Base-by-base conservation (phyloP, 495 filamentous ascomycete genomes). In the Penicillium bovifimosum region DNA sequence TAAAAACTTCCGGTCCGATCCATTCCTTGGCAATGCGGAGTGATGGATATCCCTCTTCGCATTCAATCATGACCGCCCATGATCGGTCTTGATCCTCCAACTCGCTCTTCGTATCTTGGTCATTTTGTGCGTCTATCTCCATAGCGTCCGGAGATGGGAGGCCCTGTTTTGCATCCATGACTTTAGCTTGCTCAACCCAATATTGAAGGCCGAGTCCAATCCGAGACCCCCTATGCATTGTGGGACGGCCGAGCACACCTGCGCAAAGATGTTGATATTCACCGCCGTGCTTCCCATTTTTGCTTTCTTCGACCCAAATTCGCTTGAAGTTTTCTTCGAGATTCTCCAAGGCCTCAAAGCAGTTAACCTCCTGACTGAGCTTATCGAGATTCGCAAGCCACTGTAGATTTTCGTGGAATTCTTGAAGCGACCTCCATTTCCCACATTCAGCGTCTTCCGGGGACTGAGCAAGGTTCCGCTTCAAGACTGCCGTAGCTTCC, bases 341-440 rank as follows among this genome's bases (percentile, higher is more conserved):
- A 6, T 90, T 90, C 28, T 86, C 86, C 13, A 96, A 76, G 6
- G 91, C 93, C 67, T 93, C 88, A 63, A 91, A 90, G 66, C 93
- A 90, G 57, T 91, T 93, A 9, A 96, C 75, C 17, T 81, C 81
- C 29, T 84, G 85, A 65, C 91, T 92, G 53, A 96, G 76, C 57
- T 82, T 85, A 63, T 98, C 93, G 55, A 95, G 74, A 7, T 74
- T 78, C 2, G 87, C 86, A 36, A 97, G 72, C 55, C 86, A 80
- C 60, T 88, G 85, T 40, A 98, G 71, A 67, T 96, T 96, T 36
- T 75, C 78, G 16, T 86, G 83, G 64, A 97, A 97, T 4, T 72
- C 71, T 17, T 82, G 78, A 18, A 95, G 71, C 27, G 73, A 79
- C 53, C 82, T 86, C 69, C 78, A 79, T 13, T 63, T 55, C 9